Evolutionary conservation across 108 stramenopile species (phyloP).

Genomic region (Schizochytrium sp.): DNA sequence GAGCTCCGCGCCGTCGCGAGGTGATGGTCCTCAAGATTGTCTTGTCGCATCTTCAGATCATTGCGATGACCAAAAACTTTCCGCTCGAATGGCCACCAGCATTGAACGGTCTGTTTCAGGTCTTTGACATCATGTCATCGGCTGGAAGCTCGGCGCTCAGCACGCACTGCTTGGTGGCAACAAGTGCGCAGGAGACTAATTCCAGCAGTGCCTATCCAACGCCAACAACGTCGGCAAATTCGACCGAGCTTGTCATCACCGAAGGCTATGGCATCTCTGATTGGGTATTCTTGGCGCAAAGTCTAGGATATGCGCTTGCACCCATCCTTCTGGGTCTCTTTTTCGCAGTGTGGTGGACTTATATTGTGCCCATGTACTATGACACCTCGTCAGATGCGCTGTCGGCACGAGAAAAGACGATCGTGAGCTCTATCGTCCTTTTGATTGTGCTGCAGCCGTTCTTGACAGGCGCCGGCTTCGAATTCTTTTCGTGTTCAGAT

Average conservation of each 20-base stretch:
- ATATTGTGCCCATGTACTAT: neutral
- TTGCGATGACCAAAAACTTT: neutral
- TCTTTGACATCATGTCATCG: slow-evolving; percentile 1
- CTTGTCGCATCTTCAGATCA: neutral
- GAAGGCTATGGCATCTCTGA: neutral
- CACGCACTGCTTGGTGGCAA: neutral
- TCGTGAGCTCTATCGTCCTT: neutral
- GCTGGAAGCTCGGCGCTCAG: slow-evolving; percentile 9
- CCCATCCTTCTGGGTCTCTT: neutral
- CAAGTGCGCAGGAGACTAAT: neutral
- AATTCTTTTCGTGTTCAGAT: neutral
- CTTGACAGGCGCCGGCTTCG: neutral
- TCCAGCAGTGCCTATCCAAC: neutral
- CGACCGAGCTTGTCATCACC: neutral
- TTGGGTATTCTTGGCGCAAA: neutral
- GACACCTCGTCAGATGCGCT: neutral
- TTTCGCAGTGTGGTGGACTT: neutral
- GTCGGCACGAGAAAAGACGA: neutral
- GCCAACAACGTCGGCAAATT: neutral
- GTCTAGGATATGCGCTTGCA: neutral
- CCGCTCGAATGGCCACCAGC: neutral
- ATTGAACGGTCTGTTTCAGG: neutral
- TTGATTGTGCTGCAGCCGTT: neutral
- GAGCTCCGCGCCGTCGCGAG: neutral
- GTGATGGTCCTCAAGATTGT: slow-evolving; percentile 18